Conservation (phyloP, 345 rosid species). For the Aurinia saxatilis region DNA sequence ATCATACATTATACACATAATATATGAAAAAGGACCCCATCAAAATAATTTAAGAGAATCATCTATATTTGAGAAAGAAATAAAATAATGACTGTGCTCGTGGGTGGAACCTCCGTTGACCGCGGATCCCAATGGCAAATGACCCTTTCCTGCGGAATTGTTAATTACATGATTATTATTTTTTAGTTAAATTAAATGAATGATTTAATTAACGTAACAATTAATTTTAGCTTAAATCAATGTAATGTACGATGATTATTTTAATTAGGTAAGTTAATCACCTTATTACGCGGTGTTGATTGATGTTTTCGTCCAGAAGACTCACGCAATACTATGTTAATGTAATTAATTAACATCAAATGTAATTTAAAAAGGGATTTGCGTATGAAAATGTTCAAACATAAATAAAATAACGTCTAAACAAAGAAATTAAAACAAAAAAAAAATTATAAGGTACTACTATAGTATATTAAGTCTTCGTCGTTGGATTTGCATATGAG, state of each 20-base stretch:
- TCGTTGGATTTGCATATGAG: slow-evolving; percentile 22
- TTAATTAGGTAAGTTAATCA: slow-evolving; percentile 9
- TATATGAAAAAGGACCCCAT: neutral
- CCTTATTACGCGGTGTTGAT: slow-evolving; percentile 13
- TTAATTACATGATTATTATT: neutral
- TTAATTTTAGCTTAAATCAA: slow-evolving; percentile 7
- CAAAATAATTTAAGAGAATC: neutral
- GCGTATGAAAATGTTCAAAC: neutral
- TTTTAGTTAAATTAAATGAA: slow-evolving; percentile 8
- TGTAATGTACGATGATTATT: slow-evolving; percentile 24
- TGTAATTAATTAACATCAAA: neutral
- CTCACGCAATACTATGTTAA: neutral
- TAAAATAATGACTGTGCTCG: slow-evolving; percentile 13
- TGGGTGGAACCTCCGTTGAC: slow-evolving; percentile 34
- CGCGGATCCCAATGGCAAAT: slow-evolving; percentile 27
- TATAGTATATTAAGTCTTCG: neutral
- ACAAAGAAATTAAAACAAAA: no score
- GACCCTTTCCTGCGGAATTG: slow-evolving; percentile 21
- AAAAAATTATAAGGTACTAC: no score
- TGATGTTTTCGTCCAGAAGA: slow-evolving; percentile 19
- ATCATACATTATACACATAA: neutral
- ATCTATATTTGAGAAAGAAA: slow-evolving; percentile 1
- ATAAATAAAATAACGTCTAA: neutral
- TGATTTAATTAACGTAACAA: neutral
- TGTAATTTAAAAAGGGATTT: neutral